Evolutionary conservation across 2,329 filamentous ascomycete genomes (phyloP).

Genomic region (Ophiostoma pallidulum): DNA sequence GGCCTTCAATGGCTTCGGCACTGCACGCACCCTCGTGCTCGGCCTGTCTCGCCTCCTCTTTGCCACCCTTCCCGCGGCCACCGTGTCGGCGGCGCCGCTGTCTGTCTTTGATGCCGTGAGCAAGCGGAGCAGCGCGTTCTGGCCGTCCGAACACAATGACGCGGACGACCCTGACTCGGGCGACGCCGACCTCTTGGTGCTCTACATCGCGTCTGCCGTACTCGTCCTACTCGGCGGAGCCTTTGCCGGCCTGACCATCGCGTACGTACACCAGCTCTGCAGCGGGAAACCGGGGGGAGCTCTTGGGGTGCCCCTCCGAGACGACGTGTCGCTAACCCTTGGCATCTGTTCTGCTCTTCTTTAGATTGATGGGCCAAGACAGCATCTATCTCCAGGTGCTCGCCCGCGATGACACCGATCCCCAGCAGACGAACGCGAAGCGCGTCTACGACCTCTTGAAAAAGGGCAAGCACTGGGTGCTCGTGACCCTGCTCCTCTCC

Average conservation of each 20-base stretch:
- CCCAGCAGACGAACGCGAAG: conserved; percentile 78
- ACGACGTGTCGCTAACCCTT: not conserved
- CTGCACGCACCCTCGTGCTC: conserved; percentile 38
- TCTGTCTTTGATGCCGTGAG: conserved; percentile 15
- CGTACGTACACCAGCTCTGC: conserved; percentile 47
- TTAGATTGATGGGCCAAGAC: conserved; percentile 61
- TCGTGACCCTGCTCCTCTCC: conserved; percentile 85
- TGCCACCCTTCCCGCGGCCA: conserved; percentile 36
- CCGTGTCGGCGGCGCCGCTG: conserved; percentile 33
- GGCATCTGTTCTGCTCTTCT: not conserved
- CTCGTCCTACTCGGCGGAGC: conserved; percentile 83
- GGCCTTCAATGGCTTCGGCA: conserved; percentile 23
- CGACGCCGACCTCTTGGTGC: conserved; percentile 67
- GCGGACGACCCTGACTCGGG: conserved; percentile 41
- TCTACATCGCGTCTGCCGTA: conserved; percentile 66
- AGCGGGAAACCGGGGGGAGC: no score
- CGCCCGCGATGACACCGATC: conserved; percentile 69
- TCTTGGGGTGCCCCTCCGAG: no score
- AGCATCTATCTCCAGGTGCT: conserved; percentile 97
- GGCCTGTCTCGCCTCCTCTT: conserved; percentile 43
- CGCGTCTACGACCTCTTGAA: conserved; percentile 72
- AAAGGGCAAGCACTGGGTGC: conserved; percentile 93
- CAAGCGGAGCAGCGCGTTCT: not conserved
- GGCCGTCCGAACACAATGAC: conserved; percentile 22
- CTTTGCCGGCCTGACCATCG: conserved; percentile 89